Base-by-base conservation (phyloP, 192 early-diverging fungal genomes). In the Backusella parvicylindrica region DNA sequence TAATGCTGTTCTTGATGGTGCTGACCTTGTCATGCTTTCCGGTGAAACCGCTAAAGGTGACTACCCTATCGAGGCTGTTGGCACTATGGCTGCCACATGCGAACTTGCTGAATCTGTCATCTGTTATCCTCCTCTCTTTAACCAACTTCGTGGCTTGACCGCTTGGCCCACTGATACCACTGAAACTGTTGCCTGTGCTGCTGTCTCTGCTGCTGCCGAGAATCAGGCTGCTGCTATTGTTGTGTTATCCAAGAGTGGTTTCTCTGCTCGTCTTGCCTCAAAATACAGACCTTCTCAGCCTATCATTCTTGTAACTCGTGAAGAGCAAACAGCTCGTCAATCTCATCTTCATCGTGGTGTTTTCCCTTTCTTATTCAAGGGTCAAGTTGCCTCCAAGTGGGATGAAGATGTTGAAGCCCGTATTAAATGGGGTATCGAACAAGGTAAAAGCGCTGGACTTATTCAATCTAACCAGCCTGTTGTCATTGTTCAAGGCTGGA, bases 21-120 rank as follows among this genome's bases (percentile, higher is more conserved):
- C 93, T 47, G 96, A 98, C 86, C 94, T 92, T 76, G 95, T 98
- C 76, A 98, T 98, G 96, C 85, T 98, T 70, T 95, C 94, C 50
- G 95, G 95, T 73, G 96, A 98, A 82, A 97, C 95, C 0, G 96
- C 96, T 75, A 97, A 96, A 81, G 96, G 96, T 16, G 72, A 83
- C 43, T 95, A 95, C 82, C 95, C 96, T 26, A 68, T 94, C 68
- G 88, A 91, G 75, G 93, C 96, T 31, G 95, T 96, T 64, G 83
- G 85, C 64, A 96, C 96, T 86, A 86, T 86, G 85, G 80, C 82
- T 31, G 78, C 77, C 35, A 86, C 83, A 32, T 92, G 94, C 77
- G 79, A 89, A 36, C 88, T 95, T 72, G 96, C 97, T 43, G 97
- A 98, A 80, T 90, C 93, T 2, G 93, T 93, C 66, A 91, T 94